Evolutionary conservation across 169 alveolate species (phyloP).

Genomic region (Cryptosporidium sp.): DNA sequence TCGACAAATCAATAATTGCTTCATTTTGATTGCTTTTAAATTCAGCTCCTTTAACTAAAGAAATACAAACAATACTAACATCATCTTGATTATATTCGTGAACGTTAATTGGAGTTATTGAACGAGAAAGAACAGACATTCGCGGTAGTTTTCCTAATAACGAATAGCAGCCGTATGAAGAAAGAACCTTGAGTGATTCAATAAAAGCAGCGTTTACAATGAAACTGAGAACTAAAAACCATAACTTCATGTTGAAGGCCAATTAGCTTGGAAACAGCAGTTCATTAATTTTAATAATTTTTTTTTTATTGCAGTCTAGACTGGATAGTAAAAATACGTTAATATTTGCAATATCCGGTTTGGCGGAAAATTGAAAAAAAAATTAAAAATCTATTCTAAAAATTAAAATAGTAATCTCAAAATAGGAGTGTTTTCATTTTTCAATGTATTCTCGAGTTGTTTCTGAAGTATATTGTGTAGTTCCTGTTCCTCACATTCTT

Average conservation of each 20-base stretch:
- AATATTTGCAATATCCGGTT: slow-evolving; percentile 13
- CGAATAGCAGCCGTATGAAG: slow-evolving; percentile 64
- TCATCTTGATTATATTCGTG: slow-evolving; percentile 6
- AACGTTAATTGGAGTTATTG: slow-evolving; percentile 36
- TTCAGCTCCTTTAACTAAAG: slow-evolving; percentile 54
- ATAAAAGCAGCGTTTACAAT: not conserved
- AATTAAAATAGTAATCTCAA: slow-evolving; percentile 24
- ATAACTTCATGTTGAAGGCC: not conserved
- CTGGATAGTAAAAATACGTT: slow-evolving; percentile 3
- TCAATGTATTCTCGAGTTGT: slow-evolving; percentile 32
- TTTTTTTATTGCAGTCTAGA: slow-evolving; percentile 4
- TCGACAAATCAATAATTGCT: slow-evolving; percentile 7
- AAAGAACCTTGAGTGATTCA: slow-evolving; percentile 8
- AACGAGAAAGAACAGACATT: slow-evolving; percentile 2
- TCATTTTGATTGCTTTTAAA: not conserved
- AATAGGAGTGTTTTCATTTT: slow-evolving; percentile 2
- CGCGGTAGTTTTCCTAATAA: slow-evolving; percentile 5
- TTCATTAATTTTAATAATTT: not conserved
- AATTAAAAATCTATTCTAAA: not conserved
- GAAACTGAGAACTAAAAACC: not conserved
- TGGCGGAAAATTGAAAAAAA: slow-evolving; percentile 26
- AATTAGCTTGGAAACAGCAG: not conserved
- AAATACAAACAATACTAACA: slow-evolving; percentile 44
- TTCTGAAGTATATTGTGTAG: slow-evolving; percentile 13
- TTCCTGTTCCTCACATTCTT: slow-evolving; percentile 26